Evolutionary conservation across 2,329 filamentous ascomycete species (phyloP).

Genomic region (Fusarium sp.): DNA sequence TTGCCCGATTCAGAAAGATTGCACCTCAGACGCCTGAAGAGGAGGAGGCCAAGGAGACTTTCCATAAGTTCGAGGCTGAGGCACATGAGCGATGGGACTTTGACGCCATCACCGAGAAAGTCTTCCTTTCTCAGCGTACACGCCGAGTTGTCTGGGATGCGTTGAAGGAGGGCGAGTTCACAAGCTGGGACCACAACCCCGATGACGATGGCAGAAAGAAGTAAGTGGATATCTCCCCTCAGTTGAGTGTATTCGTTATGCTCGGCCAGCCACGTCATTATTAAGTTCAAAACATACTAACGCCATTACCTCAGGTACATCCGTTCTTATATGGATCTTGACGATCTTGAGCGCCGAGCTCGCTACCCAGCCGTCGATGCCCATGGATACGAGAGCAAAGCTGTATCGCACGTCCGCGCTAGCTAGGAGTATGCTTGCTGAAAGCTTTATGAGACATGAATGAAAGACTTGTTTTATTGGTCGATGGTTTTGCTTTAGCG

Average conservation of each 20-base stretch:
- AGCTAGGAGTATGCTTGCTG: not conserved
- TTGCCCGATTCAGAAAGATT: conserved; percentile 63
- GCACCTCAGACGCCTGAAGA: conserved; percentile 56
- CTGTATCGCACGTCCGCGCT: conserved; percentile 52
- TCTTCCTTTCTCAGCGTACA: conserved; percentile 81
- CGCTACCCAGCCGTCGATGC: conserved; percentile 75
- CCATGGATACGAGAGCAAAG: conserved; percentile 61
- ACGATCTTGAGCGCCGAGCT: conserved; percentile 81
- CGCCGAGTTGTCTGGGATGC: conserved; percentile 83
- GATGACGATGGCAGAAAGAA: conserved; percentile 74
- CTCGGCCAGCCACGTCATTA: conserved; percentile 18
- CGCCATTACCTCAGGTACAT: conserved; percentile 73
- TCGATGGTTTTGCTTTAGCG: conserved; percentile 18
- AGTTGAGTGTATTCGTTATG: conserved; percentile 22
- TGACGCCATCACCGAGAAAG: conserved; percentile 77
- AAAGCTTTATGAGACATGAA: conserved; percentile 17
- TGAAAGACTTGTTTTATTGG: not conserved
- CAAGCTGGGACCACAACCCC: conserved; percentile 88
- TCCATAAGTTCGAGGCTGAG: conserved; percentile 78
- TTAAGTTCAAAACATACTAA: conserved; percentile 47
- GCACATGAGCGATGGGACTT: conserved; percentile 84
- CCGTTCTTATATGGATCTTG: conserved; percentile 82
- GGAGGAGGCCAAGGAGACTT: conserved; percentile 59
- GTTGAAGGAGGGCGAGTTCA: conserved; percentile 78
- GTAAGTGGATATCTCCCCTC: conserved; percentile 54